Base-by-base conservation (phyloP, 2,329 filamentous ascomycete species). In the Seiridium unicorne region DNA sequence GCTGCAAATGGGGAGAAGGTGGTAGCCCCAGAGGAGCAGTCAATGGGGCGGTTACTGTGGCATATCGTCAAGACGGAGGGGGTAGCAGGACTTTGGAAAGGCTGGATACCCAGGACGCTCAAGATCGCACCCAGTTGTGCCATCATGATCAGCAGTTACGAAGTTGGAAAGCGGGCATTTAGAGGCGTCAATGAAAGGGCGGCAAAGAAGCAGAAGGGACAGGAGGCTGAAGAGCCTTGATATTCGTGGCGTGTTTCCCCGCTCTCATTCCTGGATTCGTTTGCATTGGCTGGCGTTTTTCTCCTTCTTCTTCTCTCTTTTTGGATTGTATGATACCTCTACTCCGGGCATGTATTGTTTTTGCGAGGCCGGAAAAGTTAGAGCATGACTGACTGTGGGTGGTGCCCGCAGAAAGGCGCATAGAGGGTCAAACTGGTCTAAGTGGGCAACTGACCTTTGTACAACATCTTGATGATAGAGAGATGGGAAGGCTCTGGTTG, bases 121-220 rank as follows among this genome's bases (percentile, higher is more conserved):
- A 98, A 98, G 74, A 93, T 99, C 4, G 94, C 95, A 1, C 95
- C 95, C 1, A 92, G 94, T 0, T 99, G 95, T 76, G 95, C 95
- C 35, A 98, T 99, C 72, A 99, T 99, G 95, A 98, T 99, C 72
- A 96, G 92, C 72, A 97, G 90, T 72, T 99, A 98, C 74, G 95
- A 99, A 75, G 85, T 98, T 44, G 93, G 95, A 55, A 99, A 99
- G 82, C 89, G 91, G 74, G 88, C 90, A 72, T 96, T 96, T 40
- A 83, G 87, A 58, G 83, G 85, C 9, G 86, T 92, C 55, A 97
- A 98, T 62, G 81, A 85, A 69, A 77, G 73, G 42, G 70, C 74
- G 36, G 63, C 68, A 46, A 66, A 61, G 59, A 72, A 69, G 54
- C 61, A 71, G 42, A 53, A 65, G 26, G 63, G 63, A 6, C 53